phyloP scores from a whole-genome alignment of 2,329 filamentous ascomycete species.

The Fusarium oxysporum region DNA sequence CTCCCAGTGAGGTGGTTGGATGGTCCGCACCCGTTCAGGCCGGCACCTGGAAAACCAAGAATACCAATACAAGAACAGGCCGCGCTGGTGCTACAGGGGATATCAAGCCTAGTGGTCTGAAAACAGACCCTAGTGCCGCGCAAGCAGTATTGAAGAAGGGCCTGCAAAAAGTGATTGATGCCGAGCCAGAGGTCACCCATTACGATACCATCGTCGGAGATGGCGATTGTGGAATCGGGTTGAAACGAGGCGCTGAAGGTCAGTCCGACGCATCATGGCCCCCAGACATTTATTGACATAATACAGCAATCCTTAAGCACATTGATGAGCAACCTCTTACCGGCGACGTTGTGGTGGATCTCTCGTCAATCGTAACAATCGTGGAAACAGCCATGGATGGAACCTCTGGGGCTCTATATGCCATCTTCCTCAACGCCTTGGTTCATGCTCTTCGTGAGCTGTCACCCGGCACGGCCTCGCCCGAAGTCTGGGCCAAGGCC shows the following conservation, averaged over 20 bases:
- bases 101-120: slow-evolving; percentile 61
- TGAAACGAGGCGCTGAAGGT: slow-evolving; percentile 88
- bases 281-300: slow-evolving; percentile 32
- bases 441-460: slow-evolving; percentile 69
- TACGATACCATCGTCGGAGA: slow-evolving; percentile 89
- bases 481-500: slow-evolving; percentile 69
- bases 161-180: slow-evolving; percentile 71
- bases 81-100: slow-evolving; percentile 47
- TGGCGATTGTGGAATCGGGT: slow-evolving; percentile 87
- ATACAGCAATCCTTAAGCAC: slow-evolving; percentile 64
- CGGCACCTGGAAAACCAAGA: slow-evolving; percentile 71
- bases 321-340: slow-evolving; percentile 58
- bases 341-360: slow-evolving; percentile 65
- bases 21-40: slow-evolving; percentile 75
- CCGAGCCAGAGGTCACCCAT: slow-evolving; percentile 77
- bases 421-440: slow-evolving; percentile 91
- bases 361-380: slow-evolving; percentile 64
- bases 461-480: slow-evolving; percentile 53
- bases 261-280: slow-evolving; percentile 38
- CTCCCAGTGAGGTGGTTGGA: slow-evolving; percentile 74
- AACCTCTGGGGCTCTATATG: slow-evolving; percentile 71
- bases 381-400: slow-evolving; percentile 71
- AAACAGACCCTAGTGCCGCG: slow-evolving; percentile 63
- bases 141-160: slow-evolving; percentile 66
- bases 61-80: slow-evolving; percentile 59